phyloP scores from a whole-genome alignment of 2,329 filamentous ascomycete species.

The Hymenoscyphus infarciens region DNA sequence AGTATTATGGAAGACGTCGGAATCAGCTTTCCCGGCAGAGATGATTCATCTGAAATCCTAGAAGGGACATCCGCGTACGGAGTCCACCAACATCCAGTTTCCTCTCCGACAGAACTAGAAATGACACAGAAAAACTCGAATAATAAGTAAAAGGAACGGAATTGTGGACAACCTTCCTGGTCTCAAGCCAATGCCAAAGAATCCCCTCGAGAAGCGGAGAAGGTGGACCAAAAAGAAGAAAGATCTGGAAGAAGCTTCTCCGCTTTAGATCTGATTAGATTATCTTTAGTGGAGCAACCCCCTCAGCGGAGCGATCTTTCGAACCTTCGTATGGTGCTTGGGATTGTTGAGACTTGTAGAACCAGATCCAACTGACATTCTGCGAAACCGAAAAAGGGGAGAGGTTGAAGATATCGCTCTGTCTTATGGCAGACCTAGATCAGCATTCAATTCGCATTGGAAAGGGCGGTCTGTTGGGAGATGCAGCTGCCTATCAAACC shows the following conservation, averaged over 20 bases:
- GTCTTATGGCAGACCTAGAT: not conserved
- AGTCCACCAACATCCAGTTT: not conserved
- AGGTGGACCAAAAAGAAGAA: not conserved
- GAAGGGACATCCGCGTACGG: not conserved
- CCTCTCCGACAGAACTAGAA: not conserved
- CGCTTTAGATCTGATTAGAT: conserved; percentile 1
- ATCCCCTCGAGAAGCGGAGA: not conserved
- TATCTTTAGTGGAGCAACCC: not conserved
- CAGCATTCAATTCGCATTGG: not conserved
- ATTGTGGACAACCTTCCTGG: not conserved
- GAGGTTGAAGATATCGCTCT: not conserved
- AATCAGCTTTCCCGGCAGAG: not conserved
- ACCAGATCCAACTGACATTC: not conserved
- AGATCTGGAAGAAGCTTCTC: not conserved
- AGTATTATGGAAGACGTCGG: not conserved
- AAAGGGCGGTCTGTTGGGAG: not conserved
- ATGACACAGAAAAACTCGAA: not conserved
- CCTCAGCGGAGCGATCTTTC: not conserved
- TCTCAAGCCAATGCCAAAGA: not conserved
- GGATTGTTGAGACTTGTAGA: not conserved
- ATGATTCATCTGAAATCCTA: not conserved
- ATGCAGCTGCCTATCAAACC: not conserved
- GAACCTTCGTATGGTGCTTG: not conserved
- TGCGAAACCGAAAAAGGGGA: not conserved
- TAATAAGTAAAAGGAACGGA: not conserved